phyloP scores from a whole-genome alignment of 768 basidiomycete genomes.

The Daedaleopsis nitida region DNA sequence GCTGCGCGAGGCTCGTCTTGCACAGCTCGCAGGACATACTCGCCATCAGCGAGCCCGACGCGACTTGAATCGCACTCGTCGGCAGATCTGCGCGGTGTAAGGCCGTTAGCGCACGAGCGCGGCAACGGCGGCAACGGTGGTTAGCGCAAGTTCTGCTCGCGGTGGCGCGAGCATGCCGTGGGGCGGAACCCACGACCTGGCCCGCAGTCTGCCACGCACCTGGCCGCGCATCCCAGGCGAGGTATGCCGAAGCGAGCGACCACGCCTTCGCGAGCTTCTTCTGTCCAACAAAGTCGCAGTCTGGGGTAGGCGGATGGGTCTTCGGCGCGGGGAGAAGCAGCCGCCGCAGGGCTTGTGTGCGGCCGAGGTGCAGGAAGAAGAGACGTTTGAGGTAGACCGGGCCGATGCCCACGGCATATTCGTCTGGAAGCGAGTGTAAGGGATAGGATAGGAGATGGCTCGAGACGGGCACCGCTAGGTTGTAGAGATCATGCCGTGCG shows the following conservation, averaged over 20 bases:
- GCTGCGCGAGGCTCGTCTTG: conserved; percentile 57
- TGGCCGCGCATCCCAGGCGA: conserved; percentile 80
- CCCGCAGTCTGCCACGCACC: conserved; percentile 51
- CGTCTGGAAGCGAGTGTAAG: conserved; percentile 67
- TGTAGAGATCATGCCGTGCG: conserved; percentile 61
- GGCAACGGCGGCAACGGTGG: no score
- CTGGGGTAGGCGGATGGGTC: conserved; percentile 63
- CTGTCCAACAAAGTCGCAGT: conserved; percentile 71
- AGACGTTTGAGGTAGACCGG: conserved; percentile 75
- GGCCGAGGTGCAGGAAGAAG: conserved; percentile 81
- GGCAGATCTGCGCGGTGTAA: conserved; percentile 57
- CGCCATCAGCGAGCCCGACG: conserved; percentile 65
- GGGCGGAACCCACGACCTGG: conserved; percentile 21
- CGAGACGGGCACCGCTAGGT: conserved; percentile 73
- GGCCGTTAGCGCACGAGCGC: not conserved
- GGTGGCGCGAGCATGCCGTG: no score
- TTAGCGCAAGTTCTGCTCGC: not conserved
- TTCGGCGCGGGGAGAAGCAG: conserved; percentile 71
- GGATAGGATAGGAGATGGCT: conserved; percentile 71
- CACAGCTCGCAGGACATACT: conserved; percentile 70
- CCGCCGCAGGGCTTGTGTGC: conserved; percentile 76
- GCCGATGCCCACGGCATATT: conserved; percentile 66
- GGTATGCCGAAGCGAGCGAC: conserved; percentile 77
- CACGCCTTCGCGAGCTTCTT: conserved; percentile 77
- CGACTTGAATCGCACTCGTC: conserved; percentile 66